Percentiles rank a stretch among this genome's conserved stretches.
These are phyloP conservation scores for Leccinum subtestaceum DNA, from an alignment of 768 basidiomycete genomes.

Conservation along the genomic window DNA sequence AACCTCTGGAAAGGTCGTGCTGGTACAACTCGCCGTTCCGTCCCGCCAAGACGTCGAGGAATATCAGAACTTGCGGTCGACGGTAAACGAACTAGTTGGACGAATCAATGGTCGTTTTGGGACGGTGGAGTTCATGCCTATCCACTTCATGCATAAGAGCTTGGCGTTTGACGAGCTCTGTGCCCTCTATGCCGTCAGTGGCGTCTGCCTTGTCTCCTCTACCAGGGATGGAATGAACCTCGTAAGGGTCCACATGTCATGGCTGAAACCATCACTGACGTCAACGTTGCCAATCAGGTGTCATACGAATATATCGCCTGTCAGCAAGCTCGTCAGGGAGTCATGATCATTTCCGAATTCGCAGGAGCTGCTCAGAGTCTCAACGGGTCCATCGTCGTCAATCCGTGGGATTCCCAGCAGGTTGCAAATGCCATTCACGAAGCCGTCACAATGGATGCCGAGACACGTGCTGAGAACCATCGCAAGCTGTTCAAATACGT, in stretches of 20 bases:
- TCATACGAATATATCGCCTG: slow-evolving; percentile 98
- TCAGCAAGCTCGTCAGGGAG: slow-evolving; percentile 88
- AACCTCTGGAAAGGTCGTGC: slow-evolving; percentile 62
- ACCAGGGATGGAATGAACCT: slow-evolving; percentile 99
- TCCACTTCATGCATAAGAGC: slow-evolving; percentile 98
- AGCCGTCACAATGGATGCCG: slow-evolving; percentile 85
- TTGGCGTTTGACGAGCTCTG: slow-evolving; percentile 92
- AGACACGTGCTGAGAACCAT: slow-evolving; percentile 87
- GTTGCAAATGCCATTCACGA: slow-evolving; percentile 97
- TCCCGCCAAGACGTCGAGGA: slow-evolving; percentile 98
- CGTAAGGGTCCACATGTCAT: slow-evolving; percentile 46
- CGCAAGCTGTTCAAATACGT: slow-evolving; percentile 96
- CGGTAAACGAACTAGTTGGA: slow-evolving; percentile 96
- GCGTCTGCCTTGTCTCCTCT: slow-evolving; percentile 92
- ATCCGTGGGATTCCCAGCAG: slow-evolving; percentile 99
- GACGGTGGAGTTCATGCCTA: slow-evolving; percentile 99
- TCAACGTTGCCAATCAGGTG: slow-evolving; percentile 52
- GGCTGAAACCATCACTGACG: slow-evolving; percentile 7
- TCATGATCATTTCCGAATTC: slow-evolving; percentile 98
- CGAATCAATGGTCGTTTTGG: slow-evolving; percentile 98
- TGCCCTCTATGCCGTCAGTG: slow-evolving; percentile 69
- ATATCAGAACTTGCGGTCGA: slow-evolving; percentile 94
- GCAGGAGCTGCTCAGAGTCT: slow-evolving; percentile 95
- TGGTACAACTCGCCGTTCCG: slow-evolving; percentile 96
- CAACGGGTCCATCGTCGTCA: slow-evolving; percentile 95